Evolutionary conservation across 2,329 filamentous ascomycete genomes (phyloP), one percentile per base, ranked within the genome.

Genomic region (Bipolaris zeicola): DNA sequence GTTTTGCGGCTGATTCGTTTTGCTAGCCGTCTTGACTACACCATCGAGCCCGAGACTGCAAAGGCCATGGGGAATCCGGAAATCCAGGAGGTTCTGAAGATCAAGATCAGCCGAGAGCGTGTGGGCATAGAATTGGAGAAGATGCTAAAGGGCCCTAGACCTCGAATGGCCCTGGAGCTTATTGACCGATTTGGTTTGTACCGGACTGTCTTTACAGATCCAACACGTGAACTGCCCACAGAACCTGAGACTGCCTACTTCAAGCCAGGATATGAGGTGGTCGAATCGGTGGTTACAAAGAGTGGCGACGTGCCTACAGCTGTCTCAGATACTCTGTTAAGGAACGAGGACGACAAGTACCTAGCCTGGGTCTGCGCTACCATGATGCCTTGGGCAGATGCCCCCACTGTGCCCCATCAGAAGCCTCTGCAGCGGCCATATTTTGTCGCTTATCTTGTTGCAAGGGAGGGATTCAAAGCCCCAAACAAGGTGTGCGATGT

Each of bases 71-170:
- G 83, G 11, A 83, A 96, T 63, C 72, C 79, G n/a, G 82, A 84
- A n/a, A 95, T 99, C 46, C 84, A 93, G 56, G 81, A 87, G 10
- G 90, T 91, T 3, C 79, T 99, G n/a, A 86, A 84, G 47, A 76
- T 89, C 28, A 99, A 99, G 74, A 98, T 99, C 64, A 97, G 91
- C 69, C 87, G 92, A 52, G 95, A 99, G 76, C 84, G 95, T 55
- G 88, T 99, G 1, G 91, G 92, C 0, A 84, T 89, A 3, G 95
- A 99, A 73, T 69, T 97, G 3, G 90, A 94, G 70, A 98, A 98
- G 81, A 96, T 96, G 87, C 80, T 98, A 16, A 89, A 86, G 76
- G 87, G 83, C 33, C 82, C 84, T 10, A 80, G 87, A 65, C 88
- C 89, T 6, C 78, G 79, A 47, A 79, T 80, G 63, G 83, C 89